Evolutionary conservation across 2,329 filamentous ascomycete genomes (phyloP), one percentile per base, ranked within the genome.

Genomic region (Reticulascus tulasneorum): DNA sequence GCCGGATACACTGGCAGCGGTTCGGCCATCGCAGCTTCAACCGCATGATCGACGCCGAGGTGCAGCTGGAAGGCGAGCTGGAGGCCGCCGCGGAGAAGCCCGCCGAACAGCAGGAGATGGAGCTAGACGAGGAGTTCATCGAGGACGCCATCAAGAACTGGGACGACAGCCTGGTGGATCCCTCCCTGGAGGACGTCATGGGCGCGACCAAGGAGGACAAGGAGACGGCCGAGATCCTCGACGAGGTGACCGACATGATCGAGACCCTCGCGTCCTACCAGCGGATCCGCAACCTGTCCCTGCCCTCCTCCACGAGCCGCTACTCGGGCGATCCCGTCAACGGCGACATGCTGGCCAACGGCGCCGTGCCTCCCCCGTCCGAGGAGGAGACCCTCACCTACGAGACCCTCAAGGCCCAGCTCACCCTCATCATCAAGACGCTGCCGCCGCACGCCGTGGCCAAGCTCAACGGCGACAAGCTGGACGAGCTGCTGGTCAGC

Each of bases 401-500:
- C 55, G 73, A 87, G 45, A 73, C 82, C 18, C 70, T 95, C 34
- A 88, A 84, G 54, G 75, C 81, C 5, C 86, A 90, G 53, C 67
- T 95, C 15, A 69, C 78, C 1, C 66, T 89, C 20, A 78, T 94
- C 44, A 75, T 94, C 42, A 74, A 83, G 46, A 79, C 75, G 24
- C 64, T 95, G 9, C 89, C 89, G 2, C 89, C 89, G 2, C 93
- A 88, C 54, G 86, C 85, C 2, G 84, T 95, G 17, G 82, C 89
- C 6, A 91, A 93, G 52, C 67, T 95, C 43, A 83, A 94, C 50
- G 88, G 88, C 9, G 84, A 94, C 54, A 85, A 89, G 56, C 64
- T 94, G n/a, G 83, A 82, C 20, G 85, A 89, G 39, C 67, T 95
- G 30, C 82, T 86, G 44, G 84, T 94, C 54, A 91, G 83, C 62